phyloP scores from a whole-genome alignment of 208 protist species.

The Trypanosoma brucei region DNA sequence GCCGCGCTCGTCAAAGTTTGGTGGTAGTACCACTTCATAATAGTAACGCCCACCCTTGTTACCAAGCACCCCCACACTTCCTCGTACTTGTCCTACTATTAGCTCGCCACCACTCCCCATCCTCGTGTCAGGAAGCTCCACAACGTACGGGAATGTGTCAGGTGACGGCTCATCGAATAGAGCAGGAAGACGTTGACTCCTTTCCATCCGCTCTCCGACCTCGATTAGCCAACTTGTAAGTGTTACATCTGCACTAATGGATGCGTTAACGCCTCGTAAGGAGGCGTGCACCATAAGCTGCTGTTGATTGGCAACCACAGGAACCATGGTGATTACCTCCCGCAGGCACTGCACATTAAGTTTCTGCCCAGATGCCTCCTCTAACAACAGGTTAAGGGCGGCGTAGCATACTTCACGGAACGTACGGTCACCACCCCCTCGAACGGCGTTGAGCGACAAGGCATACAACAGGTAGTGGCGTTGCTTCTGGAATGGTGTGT shows the following conservation, averaged over 20 bases:
- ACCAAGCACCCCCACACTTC: conserved; percentile 61
- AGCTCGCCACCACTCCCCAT: conserved; percentile 71
- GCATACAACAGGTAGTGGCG: conserved; percentile 70
- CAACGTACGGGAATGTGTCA: conserved; percentile 54
- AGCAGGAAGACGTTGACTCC: conserved; percentile 31
- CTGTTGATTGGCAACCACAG: conserved; percentile 58
- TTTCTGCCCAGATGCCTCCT: conserved; percentile 31
- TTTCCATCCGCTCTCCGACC: conserved; percentile 58
- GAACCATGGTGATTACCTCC: conserved; percentile 37
- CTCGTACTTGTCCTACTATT: conserved; percentile 78
- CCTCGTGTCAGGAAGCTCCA: conserved; percentile 66
- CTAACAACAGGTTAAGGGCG: conserved; percentile 51
- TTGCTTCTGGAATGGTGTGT: conserved; percentile 29
- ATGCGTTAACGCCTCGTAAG: conserved; percentile 48
- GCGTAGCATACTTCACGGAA: conserved; percentile 56
- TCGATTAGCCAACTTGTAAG: conserved; percentile 51
- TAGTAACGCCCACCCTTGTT: conserved; percentile 60
- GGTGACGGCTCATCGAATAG: conserved; percentile 41
- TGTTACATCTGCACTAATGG: conserved; percentile 40
- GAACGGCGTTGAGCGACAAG: conserved; percentile 39
- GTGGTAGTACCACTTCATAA: conserved; percentile 77
- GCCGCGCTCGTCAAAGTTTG: conserved; percentile 39
- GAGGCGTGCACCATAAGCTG: conserved; percentile 55
- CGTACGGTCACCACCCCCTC: conserved; percentile 16
- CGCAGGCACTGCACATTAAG: conserved; percentile 47